These are phyloP conservation scores for Torulaspora globosa DNA, from an alignment of 1,139 yeast genomes.

Conservation along the genomic window DNA sequence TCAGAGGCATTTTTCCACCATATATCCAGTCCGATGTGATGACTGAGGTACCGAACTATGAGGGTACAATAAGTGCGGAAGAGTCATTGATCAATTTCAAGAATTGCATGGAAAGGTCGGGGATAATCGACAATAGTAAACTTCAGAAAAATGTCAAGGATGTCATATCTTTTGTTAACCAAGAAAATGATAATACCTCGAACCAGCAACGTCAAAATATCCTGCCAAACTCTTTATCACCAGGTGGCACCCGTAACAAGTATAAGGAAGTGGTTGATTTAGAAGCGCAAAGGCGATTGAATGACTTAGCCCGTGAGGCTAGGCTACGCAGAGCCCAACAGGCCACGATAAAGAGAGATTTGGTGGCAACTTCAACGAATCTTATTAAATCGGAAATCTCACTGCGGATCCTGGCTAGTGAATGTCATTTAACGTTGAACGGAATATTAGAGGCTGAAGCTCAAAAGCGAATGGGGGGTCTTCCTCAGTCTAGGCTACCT, in stretches of 20 bases:
- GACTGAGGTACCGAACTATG: slow-evolving; percentile 57
- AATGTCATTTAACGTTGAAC: slow-evolving; percentile 42
- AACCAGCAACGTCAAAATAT: slow-evolving; percentile 41
- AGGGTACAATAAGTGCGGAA: slow-evolving; percentile 46
- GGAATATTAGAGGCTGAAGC: slow-evolving; percentile 44
- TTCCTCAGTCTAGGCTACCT: slow-evolving; percentile 34
- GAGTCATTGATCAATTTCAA: slow-evolving; percentile 70
- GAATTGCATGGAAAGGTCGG: slow-evolving; percentile 59
- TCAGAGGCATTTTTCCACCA: slow-evolving; percentile 80
- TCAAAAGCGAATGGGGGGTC: slow-evolving; percentile 41
- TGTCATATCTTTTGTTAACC: slow-evolving; percentile 9
- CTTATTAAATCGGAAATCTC: slow-evolving; percentile 37
- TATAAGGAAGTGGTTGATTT: slow-evolving; percentile 62
- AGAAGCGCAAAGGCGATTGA: slow-evolving; percentile 34
- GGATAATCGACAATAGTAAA: slow-evolving; percentile 44
- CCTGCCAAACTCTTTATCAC: slow-evolving; percentile 85
- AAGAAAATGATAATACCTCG: slow-evolving; percentile 11
- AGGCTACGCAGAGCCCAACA: slow-evolving; percentile 37
- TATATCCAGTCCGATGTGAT: slow-evolving; percentile 60
- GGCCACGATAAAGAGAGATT: slow-evolving; percentile 31
- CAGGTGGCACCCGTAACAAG: slow-evolving; percentile 84
- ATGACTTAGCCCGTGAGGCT: slow-evolving; percentile 36
- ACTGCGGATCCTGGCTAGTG: slow-evolving; percentile 42
- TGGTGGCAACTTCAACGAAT: slow-evolving; percentile 35
- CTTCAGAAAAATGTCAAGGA: slow-evolving; percentile 10